These are phyloP conservation scores for Suhomyces panamericanus DNA, from an alignment of 1,139 yeast species.

Conservation along the genomic window DNA sequence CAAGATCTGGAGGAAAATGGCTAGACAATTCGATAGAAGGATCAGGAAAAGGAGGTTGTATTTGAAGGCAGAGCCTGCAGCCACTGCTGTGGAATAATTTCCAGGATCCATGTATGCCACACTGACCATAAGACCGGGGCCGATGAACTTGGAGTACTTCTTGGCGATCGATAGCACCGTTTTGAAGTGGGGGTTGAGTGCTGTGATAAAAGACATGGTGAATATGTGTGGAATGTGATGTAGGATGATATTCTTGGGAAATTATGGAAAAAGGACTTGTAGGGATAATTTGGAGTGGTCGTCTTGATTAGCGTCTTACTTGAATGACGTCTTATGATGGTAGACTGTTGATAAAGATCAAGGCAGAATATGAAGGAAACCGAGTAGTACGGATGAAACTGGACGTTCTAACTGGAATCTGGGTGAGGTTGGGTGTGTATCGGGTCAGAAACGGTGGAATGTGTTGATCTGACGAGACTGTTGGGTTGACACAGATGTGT, in stretches of 20 bases:
- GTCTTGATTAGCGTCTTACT: too few species aligned
- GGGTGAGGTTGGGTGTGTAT: not conserved
- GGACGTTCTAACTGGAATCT: too few species aligned
- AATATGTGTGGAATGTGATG: not conserved
- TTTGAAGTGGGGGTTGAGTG: not conserved
- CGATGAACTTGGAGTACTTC: slow-evolving; percentile 69
- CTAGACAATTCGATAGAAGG: slow-evolving; percentile 79
- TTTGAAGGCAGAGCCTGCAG: slow-evolving; percentile 87
- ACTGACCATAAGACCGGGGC: slow-evolving; percentile 93
- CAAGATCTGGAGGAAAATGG: slow-evolving; percentile 79
- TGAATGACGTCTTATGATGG: not conserved
- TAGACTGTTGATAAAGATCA: too few species aligned
- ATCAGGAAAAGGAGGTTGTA: slow-evolving; percentile 81
- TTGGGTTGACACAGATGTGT: not conserved
- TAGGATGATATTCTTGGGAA: too few species aligned
- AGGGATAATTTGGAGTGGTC: too few species aligned
- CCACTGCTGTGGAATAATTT: slow-evolving; percentile 90
- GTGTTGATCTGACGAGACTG: not conserved
- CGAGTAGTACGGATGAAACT: too few species aligned
- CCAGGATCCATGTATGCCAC: slow-evolving; percentile 99
- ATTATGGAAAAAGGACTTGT: too few species aligned
- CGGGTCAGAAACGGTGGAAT: not conserved
- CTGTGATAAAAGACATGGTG: not conserved
- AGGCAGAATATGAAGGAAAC: too few species aligned
- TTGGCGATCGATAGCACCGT: slow-evolving; percentile 19